Evolutionary conservation across 2,329 filamentous ascomycete species (phyloP).

Genomic region (Teratosphaeria zuluensis): DNA sequence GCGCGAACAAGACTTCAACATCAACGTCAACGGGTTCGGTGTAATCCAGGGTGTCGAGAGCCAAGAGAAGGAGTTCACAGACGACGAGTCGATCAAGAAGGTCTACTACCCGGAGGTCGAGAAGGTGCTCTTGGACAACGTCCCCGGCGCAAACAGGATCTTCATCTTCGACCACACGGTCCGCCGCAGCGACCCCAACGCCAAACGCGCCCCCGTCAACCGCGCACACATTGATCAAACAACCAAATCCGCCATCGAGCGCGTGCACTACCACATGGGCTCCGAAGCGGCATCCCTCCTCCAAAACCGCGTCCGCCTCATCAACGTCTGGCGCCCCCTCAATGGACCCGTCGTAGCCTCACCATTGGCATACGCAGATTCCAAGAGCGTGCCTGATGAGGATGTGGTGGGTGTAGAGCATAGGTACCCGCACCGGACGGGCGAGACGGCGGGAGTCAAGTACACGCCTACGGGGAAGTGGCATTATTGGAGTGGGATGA

Average conservation of each 20-base stretch:
- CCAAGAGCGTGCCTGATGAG: constrained; percentile 43
- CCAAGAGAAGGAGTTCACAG: constrained; percentile 50
- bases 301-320: constrained; percentile 62
- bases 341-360: constrained; percentile 48
- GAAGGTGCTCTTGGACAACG: constrained; percentile 53
- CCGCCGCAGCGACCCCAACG: constrained; percentile 52
- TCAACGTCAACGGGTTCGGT: constrained; percentile 69
- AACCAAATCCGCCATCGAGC: constrained; percentile 50
- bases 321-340: constrained; percentile 73
- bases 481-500: constrained; percentile 76
- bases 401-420: constrained; percentile 67
- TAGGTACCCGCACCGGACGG: constrained; percentile 59
- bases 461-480: constrained; percentile 56
- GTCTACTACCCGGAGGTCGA: constrained; percentile 84
- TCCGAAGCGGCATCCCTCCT: constrained; percentile 60
- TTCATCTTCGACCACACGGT: constrained; percentile 84
- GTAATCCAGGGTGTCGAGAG: constrained; percentile 48
- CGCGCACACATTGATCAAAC: constrained; percentile 81
- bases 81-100: constrained; percentile 57
- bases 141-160: constrained; percentile 58
- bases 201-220: constrained; percentile 59
- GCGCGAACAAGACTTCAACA: constrained; percentile 52
- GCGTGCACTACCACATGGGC: constrained; percentile 58
- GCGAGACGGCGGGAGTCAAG: constrained; percentile 63
- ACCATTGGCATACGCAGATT: constrained; percentile 50